These are phyloP conservation scores for Pseudofabraea citricarpa DNA, from an alignment of 2,329 filamentous ascomycete species.

Conservation along the genomic window DNA sequence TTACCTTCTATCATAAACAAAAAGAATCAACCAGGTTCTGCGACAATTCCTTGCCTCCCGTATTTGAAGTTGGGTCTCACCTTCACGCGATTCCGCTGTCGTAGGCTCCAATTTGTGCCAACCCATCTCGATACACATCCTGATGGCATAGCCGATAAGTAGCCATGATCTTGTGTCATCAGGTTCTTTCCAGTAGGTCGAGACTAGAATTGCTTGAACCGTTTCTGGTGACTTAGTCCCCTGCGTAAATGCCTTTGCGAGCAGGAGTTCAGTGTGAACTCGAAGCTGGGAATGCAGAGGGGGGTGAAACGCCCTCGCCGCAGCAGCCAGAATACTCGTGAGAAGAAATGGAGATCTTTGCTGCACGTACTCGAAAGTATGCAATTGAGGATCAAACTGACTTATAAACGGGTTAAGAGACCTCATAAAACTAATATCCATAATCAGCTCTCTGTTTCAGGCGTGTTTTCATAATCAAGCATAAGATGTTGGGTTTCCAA, in stretches of 20 bases:
- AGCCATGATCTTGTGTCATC: constrained; percentile 36
- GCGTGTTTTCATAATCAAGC: background rate
- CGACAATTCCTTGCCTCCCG: constrained; percentile 31
- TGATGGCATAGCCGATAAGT: constrained; percentile 34
- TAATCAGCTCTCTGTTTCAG: background rate
- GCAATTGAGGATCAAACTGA: constrained; percentile 33
- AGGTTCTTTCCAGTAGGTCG: constrained; percentile 39
- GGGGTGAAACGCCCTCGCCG: constrained; percentile 32
- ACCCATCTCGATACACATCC: constrained; percentile 35
- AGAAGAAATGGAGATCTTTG: constrained; percentile 32
- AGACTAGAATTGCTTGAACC: constrained; percentile 33
- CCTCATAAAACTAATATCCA: constrained; percentile 30
- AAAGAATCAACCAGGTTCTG: constrained; percentile 33
- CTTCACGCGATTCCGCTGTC: background rate
- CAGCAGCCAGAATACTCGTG: constrained; percentile 28
- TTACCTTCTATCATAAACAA: constrained; percentile 36
- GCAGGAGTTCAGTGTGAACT: constrained; percentile 27
- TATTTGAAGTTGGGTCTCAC: constrained; percentile 10
- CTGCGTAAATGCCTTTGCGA: constrained; percentile 25
- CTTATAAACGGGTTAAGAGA: constrained; percentile 36
- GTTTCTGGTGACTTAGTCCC: constrained; percentile 34
- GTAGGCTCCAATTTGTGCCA: constrained; percentile 27
- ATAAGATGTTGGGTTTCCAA: too few species aligned
- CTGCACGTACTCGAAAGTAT: constrained; percentile 33
- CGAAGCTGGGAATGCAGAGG: constrained; percentile 25